Conservation (phyloP, 2,329 filamentous ascomycete species). For the Fusarium drepaniforme region DNA sequence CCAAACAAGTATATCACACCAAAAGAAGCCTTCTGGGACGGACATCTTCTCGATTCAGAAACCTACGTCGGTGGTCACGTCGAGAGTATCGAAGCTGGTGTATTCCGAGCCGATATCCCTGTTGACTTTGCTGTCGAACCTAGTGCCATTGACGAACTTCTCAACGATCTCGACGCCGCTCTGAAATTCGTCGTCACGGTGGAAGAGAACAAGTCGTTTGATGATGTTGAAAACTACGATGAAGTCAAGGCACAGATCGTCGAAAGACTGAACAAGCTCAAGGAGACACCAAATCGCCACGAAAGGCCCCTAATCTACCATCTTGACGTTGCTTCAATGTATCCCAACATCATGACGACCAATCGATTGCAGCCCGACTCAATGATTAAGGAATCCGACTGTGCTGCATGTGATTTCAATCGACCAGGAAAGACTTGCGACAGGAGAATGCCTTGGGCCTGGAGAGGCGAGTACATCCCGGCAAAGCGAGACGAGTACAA, state of each 20-base stretch:
- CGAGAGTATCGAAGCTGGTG: slow-evolving; percentile 98
- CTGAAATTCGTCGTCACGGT: slow-evolving; percentile 88
- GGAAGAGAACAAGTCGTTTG: slow-evolving; percentile 85
- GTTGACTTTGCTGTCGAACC: slow-evolving; percentile 94
- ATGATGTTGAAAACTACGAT: slow-evolving; percentile 84
- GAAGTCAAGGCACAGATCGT: slow-evolving; percentile 88
- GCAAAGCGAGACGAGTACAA: slow-evolving; percentile 99
- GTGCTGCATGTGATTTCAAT: slow-evolving; percentile 98
- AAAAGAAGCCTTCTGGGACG: slow-evolving; percentile 95
- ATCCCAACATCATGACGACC: slow-evolving; percentile 99
- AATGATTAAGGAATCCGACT: slow-evolving; percentile 98
- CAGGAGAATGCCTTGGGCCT: slow-evolving; percentile 93
- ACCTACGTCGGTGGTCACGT: slow-evolving; percentile 99
- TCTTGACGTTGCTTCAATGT: slow-evolving; percentile 99
- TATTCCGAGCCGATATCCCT: slow-evolving; percentile 95
- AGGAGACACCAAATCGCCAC: slow-evolving; percentile 83
- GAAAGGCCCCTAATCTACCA: slow-evolving; percentile 96
- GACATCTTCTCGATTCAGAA: slow-evolving; percentile 94
- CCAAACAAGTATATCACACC: slow-evolving; percentile 96
- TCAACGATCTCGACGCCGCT: slow-evolving; percentile 88
- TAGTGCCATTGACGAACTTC: slow-evolving; percentile 87
- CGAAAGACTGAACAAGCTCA: slow-evolving; percentile 77
- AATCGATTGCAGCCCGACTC: slow-evolving; percentile 97
- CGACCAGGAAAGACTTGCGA: slow-evolving; percentile 97
- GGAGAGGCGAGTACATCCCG: slow-evolving; percentile 97